Percentiles rank a stretch among this genome's conserved stretches.
Conservation (phyloP, 352 stramenopile species). For the Phytophthora meadii region DNA sequence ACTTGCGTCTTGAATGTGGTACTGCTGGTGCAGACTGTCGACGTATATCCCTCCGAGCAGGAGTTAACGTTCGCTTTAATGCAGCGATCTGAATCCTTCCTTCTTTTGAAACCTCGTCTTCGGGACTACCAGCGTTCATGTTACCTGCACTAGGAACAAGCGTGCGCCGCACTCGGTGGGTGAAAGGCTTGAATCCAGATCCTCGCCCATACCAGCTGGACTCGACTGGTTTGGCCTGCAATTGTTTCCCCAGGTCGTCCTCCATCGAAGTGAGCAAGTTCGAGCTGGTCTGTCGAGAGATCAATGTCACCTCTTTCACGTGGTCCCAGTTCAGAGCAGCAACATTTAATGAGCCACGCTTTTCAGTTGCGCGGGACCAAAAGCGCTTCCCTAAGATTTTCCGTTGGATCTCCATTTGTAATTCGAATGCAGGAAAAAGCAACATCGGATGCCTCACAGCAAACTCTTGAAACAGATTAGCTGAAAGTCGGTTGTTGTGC, state of each 20-base stretch:
- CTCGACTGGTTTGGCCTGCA: constrained; percentile 15
- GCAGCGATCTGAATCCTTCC: constrained; percentile 4
- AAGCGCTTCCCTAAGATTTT: constrained; percentile 67
- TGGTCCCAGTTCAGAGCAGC: constrained; percentile 48
- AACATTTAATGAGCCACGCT: constrained; percentile 43
- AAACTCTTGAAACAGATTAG: constrained; percentile 65
- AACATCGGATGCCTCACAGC: constrained; percentile 64
- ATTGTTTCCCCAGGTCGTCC: constrained; percentile 35
- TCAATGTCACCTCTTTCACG: constrained; percentile 36
- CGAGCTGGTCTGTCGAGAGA: constrained; percentile 36
- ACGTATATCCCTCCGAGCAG: constrained; percentile 10
- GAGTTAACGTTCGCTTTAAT: constrained; percentile 13
- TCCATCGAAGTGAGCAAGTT: constrained; percentile 42
- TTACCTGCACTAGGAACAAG: constrained; percentile 9
- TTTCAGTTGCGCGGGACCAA: constrained; percentile 58
- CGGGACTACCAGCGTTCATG: neutral
- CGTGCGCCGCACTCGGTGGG: constrained; percentile 12
- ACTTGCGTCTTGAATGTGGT: neutral
- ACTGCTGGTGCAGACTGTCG: constrained; percentile 19
- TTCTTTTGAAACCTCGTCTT: neutral
- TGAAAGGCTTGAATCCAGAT: constrained; percentile 13
- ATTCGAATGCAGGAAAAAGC: constrained; percentile 71
- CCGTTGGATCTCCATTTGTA: constrained; percentile 71
- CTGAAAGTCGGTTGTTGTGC: constrained; percentile 41
- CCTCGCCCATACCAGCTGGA: constrained; percentile 24